phyloP scores from a whole-genome alignment of 306 rosid species.

The Macrotyloma uniflorum region DNA sequence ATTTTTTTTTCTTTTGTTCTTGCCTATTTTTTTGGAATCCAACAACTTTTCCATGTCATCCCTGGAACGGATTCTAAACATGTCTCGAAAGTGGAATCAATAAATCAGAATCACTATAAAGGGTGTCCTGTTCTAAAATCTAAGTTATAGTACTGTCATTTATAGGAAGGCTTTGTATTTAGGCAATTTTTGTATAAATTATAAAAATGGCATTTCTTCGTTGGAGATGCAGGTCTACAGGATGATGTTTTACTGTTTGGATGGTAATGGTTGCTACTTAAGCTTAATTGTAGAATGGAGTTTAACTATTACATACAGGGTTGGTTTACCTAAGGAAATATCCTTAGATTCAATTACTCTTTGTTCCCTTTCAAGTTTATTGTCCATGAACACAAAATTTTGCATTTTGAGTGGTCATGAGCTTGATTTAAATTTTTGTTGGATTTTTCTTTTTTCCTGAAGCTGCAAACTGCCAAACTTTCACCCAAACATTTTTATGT shows the following conservation, averaged over 20 bases:
- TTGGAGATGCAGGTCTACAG: not conserved
- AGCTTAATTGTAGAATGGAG: not conserved
- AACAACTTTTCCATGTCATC: not conserved
- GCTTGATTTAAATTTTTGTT: not conserved
- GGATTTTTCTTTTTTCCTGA: not conserved
- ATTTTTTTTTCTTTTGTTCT: not conserved
- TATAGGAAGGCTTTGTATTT: not conserved
- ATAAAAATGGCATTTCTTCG: not conserved
- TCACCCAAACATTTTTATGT: not conserved
- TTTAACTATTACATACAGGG: not conserved
- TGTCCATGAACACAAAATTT: constrained; percentile 8
- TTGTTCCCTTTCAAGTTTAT: not conserved
- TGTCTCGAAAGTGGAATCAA: not conserved
- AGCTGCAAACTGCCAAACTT: constrained; percentile 9
- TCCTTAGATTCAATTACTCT: constrained; percentile 1
- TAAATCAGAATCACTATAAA: not conserved
- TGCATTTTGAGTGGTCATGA: not conserved
- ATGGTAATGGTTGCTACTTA: not conserved
- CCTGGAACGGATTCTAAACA: not conserved
- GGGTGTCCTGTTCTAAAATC: not conserved
- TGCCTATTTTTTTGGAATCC: not conserved
- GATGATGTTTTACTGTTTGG: not conserved
- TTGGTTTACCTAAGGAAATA: not conserved
- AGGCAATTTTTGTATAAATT: not conserved
- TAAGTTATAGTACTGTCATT: not conserved